Evolutionary conservation across 495 filamentous ascomycete genomes (phyloP).

Genomic region (Thermochaetoides thermophila): DNA sequence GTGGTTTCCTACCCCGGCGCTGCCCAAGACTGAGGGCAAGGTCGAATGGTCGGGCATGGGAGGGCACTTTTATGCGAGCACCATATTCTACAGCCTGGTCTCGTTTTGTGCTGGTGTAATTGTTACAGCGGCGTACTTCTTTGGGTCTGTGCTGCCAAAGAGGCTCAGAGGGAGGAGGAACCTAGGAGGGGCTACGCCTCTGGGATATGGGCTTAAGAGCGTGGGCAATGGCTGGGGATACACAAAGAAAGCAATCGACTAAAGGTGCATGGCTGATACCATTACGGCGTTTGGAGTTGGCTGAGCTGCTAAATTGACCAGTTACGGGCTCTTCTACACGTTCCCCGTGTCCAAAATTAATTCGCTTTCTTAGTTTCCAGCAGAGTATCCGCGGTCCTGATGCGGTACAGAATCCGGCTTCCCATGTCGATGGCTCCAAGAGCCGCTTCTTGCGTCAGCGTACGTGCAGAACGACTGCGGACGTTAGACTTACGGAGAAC

Average conservation of each 20-base stretch:
- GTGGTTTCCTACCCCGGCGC: conserved; percentile 65
- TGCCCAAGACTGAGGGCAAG: conserved; percentile 41
- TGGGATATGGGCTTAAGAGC: conserved; percentile 31
- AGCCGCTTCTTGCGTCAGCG: too few species aligned
- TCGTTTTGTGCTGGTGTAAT: conserved; percentile 41
- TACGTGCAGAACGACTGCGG: too few species aligned
- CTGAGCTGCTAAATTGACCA: not conserved
- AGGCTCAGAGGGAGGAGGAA: conserved; percentile 30
- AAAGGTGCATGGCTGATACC: not conserved
- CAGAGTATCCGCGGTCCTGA: conserved; percentile 19
- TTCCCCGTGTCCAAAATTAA: not conserved
- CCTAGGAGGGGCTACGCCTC: conserved; percentile 40
- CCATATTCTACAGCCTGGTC: conserved; percentile 47
- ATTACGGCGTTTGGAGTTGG: not conserved
- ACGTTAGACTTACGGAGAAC: conserved; percentile 60
- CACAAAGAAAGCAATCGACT: conserved; percentile 30
- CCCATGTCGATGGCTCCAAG: conserved; percentile 29
- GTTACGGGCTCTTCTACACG: too few species aligned
- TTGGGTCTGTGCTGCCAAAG: conserved; percentile 45
- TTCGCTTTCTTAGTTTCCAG: conserved; percentile 3
- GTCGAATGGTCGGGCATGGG: conserved; percentile 48
- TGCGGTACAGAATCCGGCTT: conserved; percentile 19
- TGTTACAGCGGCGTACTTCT: conserved; percentile 44
- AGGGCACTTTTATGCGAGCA: conserved; percentile 51
- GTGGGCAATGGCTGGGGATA: conserved; percentile 43